Evolutionary conservation across 768 basidiomycete genomes (phyloP), one percentile per base, ranked within the genome.

Genomic region (Phylloporus rhodoxanthus): DNA sequence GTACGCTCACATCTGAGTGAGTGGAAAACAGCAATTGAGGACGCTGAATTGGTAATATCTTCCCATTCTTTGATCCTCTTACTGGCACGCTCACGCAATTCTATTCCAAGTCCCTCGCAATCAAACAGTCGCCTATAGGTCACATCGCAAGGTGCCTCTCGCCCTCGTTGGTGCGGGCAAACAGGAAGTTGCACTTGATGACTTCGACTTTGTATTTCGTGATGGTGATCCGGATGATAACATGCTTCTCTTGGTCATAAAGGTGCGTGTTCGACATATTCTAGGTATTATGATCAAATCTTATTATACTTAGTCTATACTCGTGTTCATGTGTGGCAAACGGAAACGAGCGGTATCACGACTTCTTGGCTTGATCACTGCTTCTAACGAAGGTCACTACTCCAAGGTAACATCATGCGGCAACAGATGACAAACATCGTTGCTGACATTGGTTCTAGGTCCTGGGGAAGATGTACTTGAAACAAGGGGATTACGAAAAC

Each of bases 101-200:
- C 1, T 30, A 2, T 21, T 20, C 19, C 21, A 25, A 49, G 43
- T 44, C 48, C 5, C 28, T 44, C 3, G 5, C 21, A 14, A 21
- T 44, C 3, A 29, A 47, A 23, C 28, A 21, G 5, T 47, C 38
- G 21, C 15, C 38, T 23, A 21, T 47, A 8, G 36, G 48, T 10
- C 48, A 50, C 3, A 44, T 44, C 11, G 48, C 48, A 25, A 44
- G 42, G 8, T 41, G n/a, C n/a, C 36, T 6, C 4, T 44, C n/a
- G 49, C 37, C 7, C 43, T 50, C 36, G n/a, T 34, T 4, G 43
- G 49, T 7, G 37, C 19, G 21, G 43, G 43, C 1, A 14, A 50
- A 17, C 15, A 25, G 3, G 43, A 45, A 5, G 29, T 4, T 11
- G 49, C 49, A 14, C 43, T 50, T 5, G 43, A 41, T 32, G 23